Evolutionary conservation across 2,329 filamentous ascomycete genomes (phyloP).

Genomic region (Aspergillus sp.): DNA sequence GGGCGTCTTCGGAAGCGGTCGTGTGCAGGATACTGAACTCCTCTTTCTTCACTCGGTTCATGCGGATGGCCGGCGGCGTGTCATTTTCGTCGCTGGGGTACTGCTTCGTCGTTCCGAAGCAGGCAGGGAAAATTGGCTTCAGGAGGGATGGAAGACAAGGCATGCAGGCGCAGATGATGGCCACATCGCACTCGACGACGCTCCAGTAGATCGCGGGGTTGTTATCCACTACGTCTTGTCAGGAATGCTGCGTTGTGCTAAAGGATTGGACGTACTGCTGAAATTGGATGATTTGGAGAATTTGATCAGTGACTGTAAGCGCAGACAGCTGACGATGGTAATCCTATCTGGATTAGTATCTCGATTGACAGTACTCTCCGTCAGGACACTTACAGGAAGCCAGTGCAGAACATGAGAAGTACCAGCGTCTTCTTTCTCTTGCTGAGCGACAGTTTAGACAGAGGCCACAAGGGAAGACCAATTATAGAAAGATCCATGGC

Average conservation of each 20-base stretch:
- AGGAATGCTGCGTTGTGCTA: not conserved
- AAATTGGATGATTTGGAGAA: slow-evolving; percentile 41
- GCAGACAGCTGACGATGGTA: slow-evolving; percentile 42
- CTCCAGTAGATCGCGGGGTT: slow-evolving; percentile 41
- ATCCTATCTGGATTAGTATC: slow-evolving; percentile 25
- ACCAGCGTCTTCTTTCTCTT: slow-evolving; percentile 52
- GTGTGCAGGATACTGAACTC: slow-evolving; percentile 6
- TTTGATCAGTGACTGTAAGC: slow-evolving; percentile 38
- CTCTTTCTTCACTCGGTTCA: slow-evolving; percentile 1
- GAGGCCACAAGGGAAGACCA: slow-evolving; percentile 48
- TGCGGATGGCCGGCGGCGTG: not conserved
- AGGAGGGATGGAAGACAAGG: slow-evolving; percentile 33
- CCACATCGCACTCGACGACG: slow-evolving; percentile 42
- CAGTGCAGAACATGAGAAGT: slow-evolving; percentile 51
- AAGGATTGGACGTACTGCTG: slow-evolving; percentile 22
- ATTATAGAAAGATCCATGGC: slow-evolving; percentile 53
- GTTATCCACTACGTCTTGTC: slow-evolving; percentile 32
- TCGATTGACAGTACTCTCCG: not conserved
- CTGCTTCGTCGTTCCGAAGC: slow-evolving; percentile 3
- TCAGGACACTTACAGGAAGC: slow-evolving; percentile 36
- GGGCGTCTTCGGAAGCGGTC: slow-evolving; percentile 1
- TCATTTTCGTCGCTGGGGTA: slow-evolving; percentile 1
- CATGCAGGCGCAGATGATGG: slow-evolving; percentile 47
- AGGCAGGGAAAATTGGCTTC: slow-evolving; percentile 15
- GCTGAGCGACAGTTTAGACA: slow-evolving; percentile 43